Conservation (phyloP, 352 stramenopile genomes). For the Phytopythium aichiense region DNA sequence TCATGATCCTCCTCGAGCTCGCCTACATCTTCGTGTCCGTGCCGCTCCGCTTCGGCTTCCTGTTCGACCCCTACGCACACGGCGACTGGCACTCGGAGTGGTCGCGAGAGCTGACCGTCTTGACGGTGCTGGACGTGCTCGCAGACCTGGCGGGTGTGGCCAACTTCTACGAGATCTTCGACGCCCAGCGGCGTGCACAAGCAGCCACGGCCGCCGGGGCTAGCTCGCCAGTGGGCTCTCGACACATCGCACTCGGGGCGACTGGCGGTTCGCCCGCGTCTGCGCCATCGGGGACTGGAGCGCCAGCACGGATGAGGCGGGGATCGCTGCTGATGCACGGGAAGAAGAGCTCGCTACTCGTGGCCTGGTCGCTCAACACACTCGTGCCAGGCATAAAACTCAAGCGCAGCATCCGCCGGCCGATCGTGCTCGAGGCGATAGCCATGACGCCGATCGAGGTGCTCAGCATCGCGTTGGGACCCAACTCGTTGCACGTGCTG, state of each 20-base stretch:
- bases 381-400: constrained; percentile 31
- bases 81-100: constrained; percentile 20
- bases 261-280: background rate
- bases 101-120: constrained; percentile 42
- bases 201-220: constrained; percentile 29
- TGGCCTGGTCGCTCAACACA: constrained; percentile 65
- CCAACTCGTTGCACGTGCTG: constrained; percentile 55
- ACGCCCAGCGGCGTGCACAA: constrained; percentile 29
- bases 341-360: constrained; percentile 26
- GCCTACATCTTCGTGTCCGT: constrained; percentile 56
- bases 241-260: constrained; percentile 7
- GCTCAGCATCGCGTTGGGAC: constrained; percentile 28
- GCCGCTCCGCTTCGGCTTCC: constrained; percentile 62
- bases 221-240: constrained; percentile 15
- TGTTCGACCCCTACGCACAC: constrained; percentile 46
- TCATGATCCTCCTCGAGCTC: constrained; percentile 25
- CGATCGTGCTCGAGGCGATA: constrained; percentile 39
- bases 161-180: constrained; percentile 54
- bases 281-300: background rate
- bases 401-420: constrained; percentile 25
- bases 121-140: constrained; percentile 46
- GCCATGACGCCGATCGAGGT: constrained; percentile 54
- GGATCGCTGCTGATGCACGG: constrained; percentile 11
- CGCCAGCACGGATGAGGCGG: constrained; percentile 1
- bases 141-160: constrained; percentile 35